Evolutionary conservation across 176 grass and related monocot genomes (phyloP).

Genomic region (Aegilops tauschii): DNA sequence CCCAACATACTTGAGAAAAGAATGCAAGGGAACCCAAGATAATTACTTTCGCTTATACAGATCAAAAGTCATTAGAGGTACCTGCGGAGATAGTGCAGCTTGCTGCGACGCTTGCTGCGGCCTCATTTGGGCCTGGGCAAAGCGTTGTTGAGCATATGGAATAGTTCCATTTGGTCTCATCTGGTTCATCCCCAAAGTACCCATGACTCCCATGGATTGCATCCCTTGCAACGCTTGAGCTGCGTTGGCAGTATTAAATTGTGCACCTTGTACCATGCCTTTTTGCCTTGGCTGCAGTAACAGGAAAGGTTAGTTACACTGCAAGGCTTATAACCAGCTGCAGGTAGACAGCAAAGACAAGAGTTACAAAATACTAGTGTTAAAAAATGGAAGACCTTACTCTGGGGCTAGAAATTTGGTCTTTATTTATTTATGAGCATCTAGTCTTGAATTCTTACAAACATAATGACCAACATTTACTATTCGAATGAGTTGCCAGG

Average conservation of each 20-base stretch:
- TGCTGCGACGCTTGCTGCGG: constrained; percentile 70
- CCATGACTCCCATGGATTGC: constrained; percentile 91
- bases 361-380: background rate
- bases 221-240: constrained; percentile 84
- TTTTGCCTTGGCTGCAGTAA: constrained; percentile 81
- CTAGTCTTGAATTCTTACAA: background rate
- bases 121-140: constrained; percentile 73
- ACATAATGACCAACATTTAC: background rate
- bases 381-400: background rate
- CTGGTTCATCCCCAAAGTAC: constrained; percentile 71
- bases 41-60: constrained; percentile 27
- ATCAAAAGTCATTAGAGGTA: constrained; percentile 20
- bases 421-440: background rate
- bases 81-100: constrained; percentile 79
- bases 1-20: background rate
- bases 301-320: constrained; percentile 17
- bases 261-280: constrained; percentile 71
- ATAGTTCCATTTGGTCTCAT: constrained; percentile 84
- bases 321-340: constrained; percentile 16
- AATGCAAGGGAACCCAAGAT: background rate
- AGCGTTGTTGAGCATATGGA: constrained; percentile 80
- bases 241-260: constrained; percentile 56
- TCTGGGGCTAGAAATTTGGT: background rate
- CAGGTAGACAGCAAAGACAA: background rate
- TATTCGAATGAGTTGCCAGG: background rate